phyloP scores from a whole-genome alignment of 2,329 filamentous ascomycete genomes.

The Apiospora hydei region DNA sequence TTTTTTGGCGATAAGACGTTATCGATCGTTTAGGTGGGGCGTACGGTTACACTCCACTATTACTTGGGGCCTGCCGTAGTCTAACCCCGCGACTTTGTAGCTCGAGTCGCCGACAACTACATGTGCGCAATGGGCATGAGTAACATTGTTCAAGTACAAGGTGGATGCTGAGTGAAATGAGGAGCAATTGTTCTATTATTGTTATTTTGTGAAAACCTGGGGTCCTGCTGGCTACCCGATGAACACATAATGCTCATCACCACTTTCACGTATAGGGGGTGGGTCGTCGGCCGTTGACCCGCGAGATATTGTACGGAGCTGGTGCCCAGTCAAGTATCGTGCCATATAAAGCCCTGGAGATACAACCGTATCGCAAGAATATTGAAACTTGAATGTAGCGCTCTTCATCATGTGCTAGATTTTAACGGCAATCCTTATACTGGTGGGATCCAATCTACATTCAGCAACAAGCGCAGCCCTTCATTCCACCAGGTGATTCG shows the following conservation, averaged over 20 bases:
- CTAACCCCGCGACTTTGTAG: not conserved
- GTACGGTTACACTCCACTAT: not conserved
- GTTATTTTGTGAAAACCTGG: too few relatives aligned
- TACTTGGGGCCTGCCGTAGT: not conserved
- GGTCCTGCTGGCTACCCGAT: too few relatives aligned
- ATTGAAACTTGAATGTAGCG: not conserved
- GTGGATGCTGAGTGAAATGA: too few relatives aligned
- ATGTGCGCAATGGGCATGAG: too few relatives aligned
- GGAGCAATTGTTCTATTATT: too few relatives aligned
- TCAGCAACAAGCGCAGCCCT: not conserved
- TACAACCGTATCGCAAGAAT: not conserved
- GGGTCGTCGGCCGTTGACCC: too few relatives aligned
- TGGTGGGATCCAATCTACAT: not conserved
- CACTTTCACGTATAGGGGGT: too few relatives aligned
- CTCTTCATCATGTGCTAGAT: not conserved
- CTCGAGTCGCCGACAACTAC: not conserved
- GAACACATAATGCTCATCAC: too few relatives aligned
- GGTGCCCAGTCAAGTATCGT: too few relatives aligned
- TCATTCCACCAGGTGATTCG: slow-evolving; percentile 21
- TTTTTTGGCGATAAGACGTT: slow-evolving; percentile 19
- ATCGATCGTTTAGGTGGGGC: not conserved
- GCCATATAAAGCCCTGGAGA: not conserved
- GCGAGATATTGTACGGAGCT: too few relatives aligned
- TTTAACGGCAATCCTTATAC: not conserved
- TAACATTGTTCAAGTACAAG: too few relatives aligned